These are phyloP conservation scores for Brassica hybrid DNA, from an alignment of 441 rosid genomes.

Conservation along the genomic window DNA sequence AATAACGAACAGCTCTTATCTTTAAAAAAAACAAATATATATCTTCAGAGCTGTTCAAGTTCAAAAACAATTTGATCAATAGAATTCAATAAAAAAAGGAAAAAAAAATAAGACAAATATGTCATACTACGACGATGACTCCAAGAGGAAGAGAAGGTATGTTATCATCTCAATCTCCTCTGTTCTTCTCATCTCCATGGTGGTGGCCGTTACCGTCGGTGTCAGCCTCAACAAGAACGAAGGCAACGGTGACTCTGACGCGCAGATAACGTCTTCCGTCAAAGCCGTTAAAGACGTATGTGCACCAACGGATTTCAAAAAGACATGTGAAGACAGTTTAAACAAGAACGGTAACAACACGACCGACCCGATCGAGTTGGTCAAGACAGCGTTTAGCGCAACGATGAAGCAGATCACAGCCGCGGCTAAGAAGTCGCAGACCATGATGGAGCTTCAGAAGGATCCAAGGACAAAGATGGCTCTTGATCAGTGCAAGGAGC, in stretches of 20 bases:
- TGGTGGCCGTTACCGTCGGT: conserved; percentile 57
- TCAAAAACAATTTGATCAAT: conserved; percentile 27
- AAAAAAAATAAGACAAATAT: conserved; percentile 10
- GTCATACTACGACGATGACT: conserved; percentile 45
- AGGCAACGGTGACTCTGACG: not conserved
- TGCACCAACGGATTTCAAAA: conserved; percentile 59
- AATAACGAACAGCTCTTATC: conserved; percentile 41
- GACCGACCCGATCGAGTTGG: conserved; percentile 67
- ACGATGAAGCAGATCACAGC: conserved; percentile 52
- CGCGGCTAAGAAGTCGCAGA: conserved; percentile 56
- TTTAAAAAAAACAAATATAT: not conserved
- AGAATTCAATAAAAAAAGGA: not conserved
- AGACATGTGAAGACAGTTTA: conserved; percentile 61
- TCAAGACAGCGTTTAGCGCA: conserved; percentile 56
- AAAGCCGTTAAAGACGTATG: conserved; percentile 75
- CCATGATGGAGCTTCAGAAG: conserved; percentile 53
- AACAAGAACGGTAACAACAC: conserved; percentile 47
- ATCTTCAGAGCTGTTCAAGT: conserved; percentile 41
- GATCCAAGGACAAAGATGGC: conserved; percentile 68
- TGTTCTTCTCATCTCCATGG: conserved; percentile 62
- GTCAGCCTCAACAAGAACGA: conserved; percentile 33
- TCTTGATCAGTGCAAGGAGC: conserved; percentile 64
- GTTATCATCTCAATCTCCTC: conserved; percentile 49
- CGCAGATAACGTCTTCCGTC: conserved; percentile 46
- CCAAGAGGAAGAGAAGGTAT: conserved; percentile 50